phyloP scores from a whole-genome alignment of 208 protist species.

The Trypanosoma scelopori region DNA sequence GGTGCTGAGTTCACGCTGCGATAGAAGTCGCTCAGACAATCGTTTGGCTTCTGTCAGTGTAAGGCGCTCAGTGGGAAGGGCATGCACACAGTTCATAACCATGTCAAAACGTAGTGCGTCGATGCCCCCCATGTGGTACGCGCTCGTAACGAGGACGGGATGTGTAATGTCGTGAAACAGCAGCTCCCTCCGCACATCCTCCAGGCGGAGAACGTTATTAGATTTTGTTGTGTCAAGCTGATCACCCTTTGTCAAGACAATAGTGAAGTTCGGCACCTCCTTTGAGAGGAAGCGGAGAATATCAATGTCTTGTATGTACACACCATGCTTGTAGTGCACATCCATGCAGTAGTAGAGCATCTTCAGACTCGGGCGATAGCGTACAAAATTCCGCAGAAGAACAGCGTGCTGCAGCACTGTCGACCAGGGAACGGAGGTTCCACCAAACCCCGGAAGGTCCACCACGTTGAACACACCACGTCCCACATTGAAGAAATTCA shows the following conservation, averaged over 20 bases:
- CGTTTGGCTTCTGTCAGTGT: constrained; percentile 74
- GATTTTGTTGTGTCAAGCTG: constrained; percentile 46
- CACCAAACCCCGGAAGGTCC: constrained; percentile 81
- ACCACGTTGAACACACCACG: constrained; percentile 80
- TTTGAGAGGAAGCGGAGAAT: constrained; percentile 76
- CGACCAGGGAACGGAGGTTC: constrained; percentile 82
- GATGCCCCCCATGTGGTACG: constrained; percentile 82
- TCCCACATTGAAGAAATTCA: constrained; percentile 90
- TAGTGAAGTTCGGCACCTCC: constrained; percentile 89
- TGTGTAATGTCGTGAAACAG: constrained; percentile 80
- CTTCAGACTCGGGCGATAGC: constrained; percentile 78
- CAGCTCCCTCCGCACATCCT: constrained; percentile 81
- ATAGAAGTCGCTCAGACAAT: constrained; percentile 75
- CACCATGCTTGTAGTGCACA: constrained; percentile 80
- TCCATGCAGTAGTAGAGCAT: constrained; percentile 93
- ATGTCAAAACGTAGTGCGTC: constrained; percentile 90
- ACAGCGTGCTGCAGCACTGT: constrained; percentile 80
- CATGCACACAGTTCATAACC: constrained; percentile 86
- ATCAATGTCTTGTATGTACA: constrained; percentile 88
- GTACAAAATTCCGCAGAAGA: constrained; percentile 79
- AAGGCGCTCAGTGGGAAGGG: constrained; percentile 76
- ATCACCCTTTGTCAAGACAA: constrained; percentile 87
- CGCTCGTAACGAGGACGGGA: constrained; percentile 84
- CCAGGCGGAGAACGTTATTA: constrained; percentile 37
- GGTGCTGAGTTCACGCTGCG: constrained; percentile 70